phyloP scores from a whole-genome alignment of 192 early-diverging fungal genomes.

The Coemansia sp. region DNA sequence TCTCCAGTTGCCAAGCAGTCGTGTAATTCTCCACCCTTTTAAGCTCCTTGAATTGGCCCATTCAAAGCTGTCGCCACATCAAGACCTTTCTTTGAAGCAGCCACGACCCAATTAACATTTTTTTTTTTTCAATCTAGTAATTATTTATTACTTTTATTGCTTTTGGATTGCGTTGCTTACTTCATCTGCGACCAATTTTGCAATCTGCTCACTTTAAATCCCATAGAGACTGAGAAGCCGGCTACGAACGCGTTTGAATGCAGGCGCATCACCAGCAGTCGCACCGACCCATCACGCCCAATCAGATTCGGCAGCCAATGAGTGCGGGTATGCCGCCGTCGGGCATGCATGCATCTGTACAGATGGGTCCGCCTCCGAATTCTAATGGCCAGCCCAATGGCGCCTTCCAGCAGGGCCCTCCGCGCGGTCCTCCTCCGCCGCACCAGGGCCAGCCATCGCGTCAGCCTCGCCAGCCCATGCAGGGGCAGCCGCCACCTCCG shows the following conservation, averaged over 20 bases:
- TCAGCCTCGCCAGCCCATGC: conserved; percentile 28
- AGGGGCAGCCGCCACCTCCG: conserved; percentile 9
- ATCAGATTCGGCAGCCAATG: conserved; percentile 37
- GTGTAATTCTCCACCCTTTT: background rate
- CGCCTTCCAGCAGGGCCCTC: conserved; percentile 29
- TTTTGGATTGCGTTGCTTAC: background rate
- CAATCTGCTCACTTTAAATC: background rate
- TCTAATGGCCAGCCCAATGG: conserved; percentile 32
- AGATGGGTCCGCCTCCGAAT: conserved; percentile 28
- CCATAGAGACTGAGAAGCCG: background rate
- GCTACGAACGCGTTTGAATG: conserved; percentile 15
- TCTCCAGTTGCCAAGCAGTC: too few relatives aligned
- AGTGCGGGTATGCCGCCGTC: conserved; percentile 39
- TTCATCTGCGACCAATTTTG: background rate
- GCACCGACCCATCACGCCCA: conserved; percentile 39
- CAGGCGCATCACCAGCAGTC: conserved; percentile 49
- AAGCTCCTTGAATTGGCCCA: background rate
- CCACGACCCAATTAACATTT: too few relatives aligned
- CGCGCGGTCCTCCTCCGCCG: background rate
- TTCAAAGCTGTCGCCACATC: background rate
- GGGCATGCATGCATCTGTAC: conserved; percentile 34
- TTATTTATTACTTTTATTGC: too few relatives aligned
- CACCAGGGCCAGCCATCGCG: conserved; percentile 31
- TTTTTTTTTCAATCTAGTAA: too few relatives aligned
- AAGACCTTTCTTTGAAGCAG: too few relatives aligned